Conservation (phyloP, 1,139 yeast genomes). For the Pichia sp. region DNA sequence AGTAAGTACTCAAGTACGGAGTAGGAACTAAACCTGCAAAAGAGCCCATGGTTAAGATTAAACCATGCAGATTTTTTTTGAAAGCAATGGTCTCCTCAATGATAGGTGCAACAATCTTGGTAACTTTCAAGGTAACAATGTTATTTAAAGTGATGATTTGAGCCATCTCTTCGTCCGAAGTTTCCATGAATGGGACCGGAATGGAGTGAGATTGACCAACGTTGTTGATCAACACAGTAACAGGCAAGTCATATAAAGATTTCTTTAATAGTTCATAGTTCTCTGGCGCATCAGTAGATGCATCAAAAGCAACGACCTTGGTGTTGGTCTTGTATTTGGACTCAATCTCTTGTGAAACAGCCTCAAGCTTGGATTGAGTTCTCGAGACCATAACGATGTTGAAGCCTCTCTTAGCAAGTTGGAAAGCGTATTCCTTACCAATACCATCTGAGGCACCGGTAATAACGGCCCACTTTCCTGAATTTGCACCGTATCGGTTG, state of each 20-base stretch:
- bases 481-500: conserved; percentile 62
- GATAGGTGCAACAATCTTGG: conserved; percentile 73
- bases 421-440: conserved; percentile 85
- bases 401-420: conserved; percentile 80
- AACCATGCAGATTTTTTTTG: conserved; percentile 45
- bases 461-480: conserved; percentile 76
- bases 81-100: conserved; percentile 38
- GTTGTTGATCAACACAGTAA: conserved; percentile 77
- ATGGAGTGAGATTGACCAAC: conserved; percentile 94
- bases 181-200: conserved; percentile 89
- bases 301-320: conserved; percentile 71
- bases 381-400: conserved; percentile 80
- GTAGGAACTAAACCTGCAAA: conserved; percentile 94
- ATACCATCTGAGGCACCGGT: conserved; percentile 99
- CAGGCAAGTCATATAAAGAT: conserved; percentile 41
- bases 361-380: conserved; percentile 68
- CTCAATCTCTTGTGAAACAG: conserved; percentile 58
- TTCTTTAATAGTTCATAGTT: conserved; percentile 50
- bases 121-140: conserved; percentile 74
- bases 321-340: conserved; percentile 55
- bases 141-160: conserved; percentile 81
- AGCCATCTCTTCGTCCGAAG: conserved; percentile 63
- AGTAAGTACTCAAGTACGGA: conserved; percentile 85
- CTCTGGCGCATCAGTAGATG: conserved; percentile 45
- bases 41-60: conserved; percentile 92